These are phyloP conservation scores for Melampsora larici-populina DNA, from an alignment of 1,284 basidiomycete species.

Conservation along the genomic window DNA sequence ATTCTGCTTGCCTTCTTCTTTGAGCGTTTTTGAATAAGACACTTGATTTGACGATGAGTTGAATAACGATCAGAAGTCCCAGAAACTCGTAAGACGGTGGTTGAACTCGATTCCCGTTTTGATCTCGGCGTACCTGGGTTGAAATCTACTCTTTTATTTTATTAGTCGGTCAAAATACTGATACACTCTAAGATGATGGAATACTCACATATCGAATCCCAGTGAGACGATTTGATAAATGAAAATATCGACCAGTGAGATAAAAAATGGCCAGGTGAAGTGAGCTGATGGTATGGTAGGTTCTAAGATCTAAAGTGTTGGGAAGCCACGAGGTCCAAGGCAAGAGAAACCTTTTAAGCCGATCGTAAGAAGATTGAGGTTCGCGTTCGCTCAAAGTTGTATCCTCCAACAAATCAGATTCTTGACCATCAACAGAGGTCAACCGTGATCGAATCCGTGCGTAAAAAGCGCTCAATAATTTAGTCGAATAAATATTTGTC, in stretches of 20 bases:
- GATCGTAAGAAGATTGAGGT: constrained; percentile 30
- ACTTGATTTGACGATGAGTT: constrained; percentile 12
- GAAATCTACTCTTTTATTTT: constrained; percentile 15
- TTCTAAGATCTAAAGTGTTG: constrained; percentile 50
- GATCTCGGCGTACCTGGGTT: constrained; percentile 16
- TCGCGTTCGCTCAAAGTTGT: constrained; percentile 29
- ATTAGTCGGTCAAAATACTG: not conserved
- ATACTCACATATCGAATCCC: constrained; percentile 51
- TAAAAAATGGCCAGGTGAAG: constrained; percentile 56
- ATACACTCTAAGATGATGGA: not conserved
- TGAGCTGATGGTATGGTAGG: constrained; percentile 51
- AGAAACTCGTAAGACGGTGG: constrained; percentile 39
- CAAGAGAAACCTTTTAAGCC: constrained; percentile 9
- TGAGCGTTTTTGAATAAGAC: not conserved
- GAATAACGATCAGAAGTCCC: constrained; percentile 32
- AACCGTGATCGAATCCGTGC: constrained; percentile 16
- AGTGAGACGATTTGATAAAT: constrained; percentile 52
- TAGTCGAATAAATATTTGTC: constrained; percentile 19
- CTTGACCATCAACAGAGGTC: constrained; percentile 10
- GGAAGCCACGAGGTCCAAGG: constrained; percentile 35
- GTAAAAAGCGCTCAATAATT: constrained; percentile 14
- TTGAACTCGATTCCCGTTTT: constrained; percentile 19
- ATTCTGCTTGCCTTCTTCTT: constrained; percentile 8
- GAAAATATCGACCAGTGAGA: constrained; percentile 54
- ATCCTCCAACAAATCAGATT: not conserved